phyloP scores from a whole-genome alignment of 345 rosid species.

The Pugionium dolabratum region DNA sequence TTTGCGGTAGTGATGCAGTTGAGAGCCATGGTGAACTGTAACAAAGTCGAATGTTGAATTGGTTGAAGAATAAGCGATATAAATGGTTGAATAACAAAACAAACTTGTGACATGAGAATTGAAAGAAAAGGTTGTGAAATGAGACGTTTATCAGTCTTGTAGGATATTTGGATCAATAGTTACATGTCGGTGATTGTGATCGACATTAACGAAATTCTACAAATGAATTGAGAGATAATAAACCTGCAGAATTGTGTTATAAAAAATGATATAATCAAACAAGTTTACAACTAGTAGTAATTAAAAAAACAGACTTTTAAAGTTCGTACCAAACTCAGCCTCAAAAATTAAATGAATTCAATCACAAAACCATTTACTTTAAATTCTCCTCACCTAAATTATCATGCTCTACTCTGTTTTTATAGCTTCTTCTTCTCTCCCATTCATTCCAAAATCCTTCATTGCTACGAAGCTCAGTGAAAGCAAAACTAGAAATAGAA shows the following conservation, averaged over 20 bases:
- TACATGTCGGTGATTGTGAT: no score
- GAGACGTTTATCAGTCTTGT: no score
- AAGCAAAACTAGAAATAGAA: neutral
- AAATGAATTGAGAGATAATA: no score
- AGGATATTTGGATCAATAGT: no score
- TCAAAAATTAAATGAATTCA: constrained; percentile 14
- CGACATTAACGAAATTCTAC: no score
- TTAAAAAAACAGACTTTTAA: neutral
- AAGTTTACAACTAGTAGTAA: neutral
- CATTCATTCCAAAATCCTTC: constrained; percentile 19
- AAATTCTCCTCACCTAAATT: constrained; percentile 33
- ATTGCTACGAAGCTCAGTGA: constrained; percentile 17
- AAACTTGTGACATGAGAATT: no score
- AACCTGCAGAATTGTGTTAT: no score
- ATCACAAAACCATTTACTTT: constrained; percentile 18
- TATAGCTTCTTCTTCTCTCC: constrained; percentile 23
- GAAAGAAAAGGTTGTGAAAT: no score
- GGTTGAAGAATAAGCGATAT: no score
- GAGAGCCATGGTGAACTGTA: constrained; percentile 48
- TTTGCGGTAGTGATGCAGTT: constrained; percentile 80
- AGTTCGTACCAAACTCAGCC: constrained; percentile 13
- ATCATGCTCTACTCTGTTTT: constrained; percentile 39
- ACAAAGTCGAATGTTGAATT: no score
- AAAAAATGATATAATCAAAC: no score
- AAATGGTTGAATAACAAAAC: no score